Base-by-base conservation (phyloP, 2,329 filamentous ascomycete genomes). In the Xylaria sp. region DNA sequence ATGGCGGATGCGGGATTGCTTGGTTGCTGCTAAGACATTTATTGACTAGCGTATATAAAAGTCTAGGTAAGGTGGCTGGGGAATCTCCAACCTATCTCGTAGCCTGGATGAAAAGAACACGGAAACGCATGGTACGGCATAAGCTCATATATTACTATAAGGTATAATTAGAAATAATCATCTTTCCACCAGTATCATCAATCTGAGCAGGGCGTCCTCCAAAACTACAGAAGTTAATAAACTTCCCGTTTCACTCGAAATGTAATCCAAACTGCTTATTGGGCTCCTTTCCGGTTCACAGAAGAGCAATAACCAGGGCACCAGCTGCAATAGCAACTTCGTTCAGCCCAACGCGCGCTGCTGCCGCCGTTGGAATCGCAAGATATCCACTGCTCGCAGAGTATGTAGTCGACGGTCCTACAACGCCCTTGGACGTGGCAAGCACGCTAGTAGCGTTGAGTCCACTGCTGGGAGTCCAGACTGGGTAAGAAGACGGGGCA, bases 321-420 rank as follows among this genome's bases (percentile, higher is more conserved):
- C 72, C 72, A 23, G 64, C 72, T 5, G 61, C 71, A 12, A 70
- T 64, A 20, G 67, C 74, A 25, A 73, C 55, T n/a, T 66, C 62
- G 2, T 58, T 70, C n/a, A 71, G 56, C 51, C 73, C 69, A 18
- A 74, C 54, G 46, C 68, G 73, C 8, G 66, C 72, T 2, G 72
- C 75, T 3, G 72, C 75, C 0, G 73, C 75, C 7, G 75, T 75
- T 2, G 71, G 59, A 52, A 75, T 58, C 12, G 25, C 5, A 28
- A 10, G 9, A 18, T 68, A 64, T 12, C 52, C 58, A 23, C 64
- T 39, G 46, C 20, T 49, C 18, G 39, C 10, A 15, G 57, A 7
- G 41, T n/a, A 23, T 10, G 46, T 23, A n/a, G 55, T 64, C 15
- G 41, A 18, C 13, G 66, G 64, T 0, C 66, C 54, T 31, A 39